Evolutionary conservation across 208 protist genomes (phyloP).

Genomic region (Angomonas ambiguus): DNA sequence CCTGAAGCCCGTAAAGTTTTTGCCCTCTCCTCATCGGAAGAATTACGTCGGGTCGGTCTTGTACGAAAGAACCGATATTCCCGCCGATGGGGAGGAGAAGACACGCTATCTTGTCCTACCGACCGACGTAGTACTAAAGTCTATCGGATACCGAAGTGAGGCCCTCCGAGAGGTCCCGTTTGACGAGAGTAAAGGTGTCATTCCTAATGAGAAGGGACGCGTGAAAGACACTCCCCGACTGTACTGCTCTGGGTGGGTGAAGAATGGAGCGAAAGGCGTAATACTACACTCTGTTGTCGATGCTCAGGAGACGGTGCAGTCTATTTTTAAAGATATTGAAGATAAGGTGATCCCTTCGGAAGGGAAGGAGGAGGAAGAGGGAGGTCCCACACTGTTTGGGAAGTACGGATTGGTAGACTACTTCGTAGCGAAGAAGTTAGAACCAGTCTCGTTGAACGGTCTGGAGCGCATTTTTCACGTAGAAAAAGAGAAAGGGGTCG

Average conservation of each 20-base stretch:
- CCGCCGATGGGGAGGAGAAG: slow-evolving; percentile 2
- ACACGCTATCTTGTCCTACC: slow-evolving; percentile 52
- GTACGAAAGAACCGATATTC: slow-evolving; percentile 47
- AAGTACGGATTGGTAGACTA: slow-evolving; percentile 86
- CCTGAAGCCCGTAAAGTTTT: slow-evolving; percentile 57
- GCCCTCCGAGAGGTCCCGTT: slow-evolving; percentile 68
- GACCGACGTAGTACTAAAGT: slow-evolving; percentile 84
- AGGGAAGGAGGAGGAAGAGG: slow-evolving; percentile 12
- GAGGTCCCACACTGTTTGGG: slow-evolving; percentile 37
- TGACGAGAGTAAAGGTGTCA: slow-evolving; percentile 54
- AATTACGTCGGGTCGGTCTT: slow-evolving; percentile 68
- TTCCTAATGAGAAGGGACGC: slow-evolving; percentile 63
- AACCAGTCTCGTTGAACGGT: slow-evolving; percentile 77
- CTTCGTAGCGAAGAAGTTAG: slow-evolving; percentile 68
- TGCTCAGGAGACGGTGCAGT: slow-evolving; percentile 64
- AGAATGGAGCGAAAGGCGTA: slow-evolving; percentile 87
- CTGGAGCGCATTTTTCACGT: slow-evolving; percentile 79
- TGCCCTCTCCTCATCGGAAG: slow-evolving; percentile 34
- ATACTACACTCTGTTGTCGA: slow-evolving; percentile 81
- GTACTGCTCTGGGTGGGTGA: slow-evolving; percentile 91
- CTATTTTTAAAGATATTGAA: slow-evolving; percentile 61
- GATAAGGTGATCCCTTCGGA: slow-evolving; percentile 34
- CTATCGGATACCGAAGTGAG: slow-evolving; percentile 69
- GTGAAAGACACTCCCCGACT: slow-evolving; percentile 66
- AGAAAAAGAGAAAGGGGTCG: slow-evolving; percentile 74